Percentiles rank a stretch among this genome's conserved stretches.
phyloP scores from a whole-genome alignment of 2,329 filamentous ascomycete genomes.

The Diplodia intermedia region DNA sequence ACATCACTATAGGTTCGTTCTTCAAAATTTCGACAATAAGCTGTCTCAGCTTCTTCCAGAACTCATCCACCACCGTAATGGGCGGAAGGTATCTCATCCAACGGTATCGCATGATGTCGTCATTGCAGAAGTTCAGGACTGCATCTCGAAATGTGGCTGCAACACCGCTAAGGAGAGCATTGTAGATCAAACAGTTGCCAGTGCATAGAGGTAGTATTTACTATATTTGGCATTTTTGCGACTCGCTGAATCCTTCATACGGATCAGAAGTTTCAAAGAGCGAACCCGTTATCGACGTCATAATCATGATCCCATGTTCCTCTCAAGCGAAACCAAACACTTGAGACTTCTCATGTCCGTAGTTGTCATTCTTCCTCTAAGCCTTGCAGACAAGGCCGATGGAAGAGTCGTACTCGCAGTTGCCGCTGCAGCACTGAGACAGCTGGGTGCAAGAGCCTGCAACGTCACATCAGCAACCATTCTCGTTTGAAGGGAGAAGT shows the following conservation, averaged over 20 bases:
- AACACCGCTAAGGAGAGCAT: not conserved
- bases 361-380: not conserved
- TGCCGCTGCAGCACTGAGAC: conserved; percentile 13
- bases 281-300: not conserved
- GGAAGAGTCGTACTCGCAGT: conserved; percentile 20
- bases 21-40: not conserved
- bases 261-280: not conserved
- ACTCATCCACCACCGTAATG: not conserved
- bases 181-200: not conserved
- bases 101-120: not conserved
- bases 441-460: conserved; percentile 13
- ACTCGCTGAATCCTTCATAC: not conserved
- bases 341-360: not conserved
- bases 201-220: not conserved
- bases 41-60: not conserved
- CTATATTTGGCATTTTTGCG: not conserved
- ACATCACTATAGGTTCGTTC: not conserved
- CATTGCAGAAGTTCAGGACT: not conserved
- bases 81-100: not conserved
- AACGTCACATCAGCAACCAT: not conserved
- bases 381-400: not conserved
- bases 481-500: no score
- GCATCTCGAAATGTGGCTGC: conserved; percentile 7
- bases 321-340: not conserved
- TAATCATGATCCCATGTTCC: not conserved